Evolutionary conservation across 805 yeast species (phyloP).

Genomic region (Spathaspora sp.): DNA sequence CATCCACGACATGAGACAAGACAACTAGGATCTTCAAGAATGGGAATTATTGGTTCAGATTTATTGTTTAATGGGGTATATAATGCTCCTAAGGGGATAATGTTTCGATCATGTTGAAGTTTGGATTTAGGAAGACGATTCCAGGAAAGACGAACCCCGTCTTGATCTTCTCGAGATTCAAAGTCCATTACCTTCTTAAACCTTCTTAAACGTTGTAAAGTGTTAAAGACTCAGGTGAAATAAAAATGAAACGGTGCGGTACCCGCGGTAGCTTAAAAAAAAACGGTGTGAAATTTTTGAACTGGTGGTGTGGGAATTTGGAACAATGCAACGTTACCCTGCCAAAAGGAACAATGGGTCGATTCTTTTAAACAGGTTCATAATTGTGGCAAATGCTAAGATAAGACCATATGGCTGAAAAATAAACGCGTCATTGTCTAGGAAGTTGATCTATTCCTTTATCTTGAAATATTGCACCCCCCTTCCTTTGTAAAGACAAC

Average conservation of each 20-base stretch:
- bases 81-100: slow-evolving; percentile 53
- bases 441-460: no score
- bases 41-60: slow-evolving; percentile 24
- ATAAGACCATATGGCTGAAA: no score
- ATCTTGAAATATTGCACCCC: no score
- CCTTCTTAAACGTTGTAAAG: background rate
- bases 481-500: no score
- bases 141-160: slow-evolving; percentile 78
- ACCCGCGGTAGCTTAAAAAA: no score
- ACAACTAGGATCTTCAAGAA: slow-evolving; percentile 25
- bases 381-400: no score
- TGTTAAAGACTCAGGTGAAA: background rate
- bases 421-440: no score
- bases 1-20: slow-evolving; percentile 51
- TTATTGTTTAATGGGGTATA: slow-evolving; percentile 57
- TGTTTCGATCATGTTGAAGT: slow-evolving; percentile 47
- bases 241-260: background rate
- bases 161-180: slow-evolving; percentile 60
- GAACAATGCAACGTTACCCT: background rate
- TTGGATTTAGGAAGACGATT: slow-evolving; percentile 56
- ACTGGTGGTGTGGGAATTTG: background rate
- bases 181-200: slow-evolving; percentile 31
- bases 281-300: no score
- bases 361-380: no score
- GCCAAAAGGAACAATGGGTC: no score